A percentile compares a stretch with the other conserved stretches of the same genome.
phyloP scores from a whole-genome alignment of 108 stramenopile genomes.

The Nannochloropsis salina region DNA sequence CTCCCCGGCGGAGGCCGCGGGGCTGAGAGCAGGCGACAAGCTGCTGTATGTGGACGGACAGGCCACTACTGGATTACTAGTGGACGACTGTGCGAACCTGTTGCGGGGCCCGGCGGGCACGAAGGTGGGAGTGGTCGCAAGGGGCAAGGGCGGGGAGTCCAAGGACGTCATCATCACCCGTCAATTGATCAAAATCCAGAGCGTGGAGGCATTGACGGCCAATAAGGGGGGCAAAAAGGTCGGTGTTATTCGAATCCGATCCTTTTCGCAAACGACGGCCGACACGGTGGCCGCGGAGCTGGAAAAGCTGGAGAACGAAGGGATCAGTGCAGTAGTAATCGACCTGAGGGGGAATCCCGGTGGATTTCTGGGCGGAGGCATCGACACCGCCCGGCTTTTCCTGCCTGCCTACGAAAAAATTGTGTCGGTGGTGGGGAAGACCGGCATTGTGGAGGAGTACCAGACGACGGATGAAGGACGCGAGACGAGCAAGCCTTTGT shows the following conservation, averaged over 20 bases:
- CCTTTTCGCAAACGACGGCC: conserved; percentile 76
- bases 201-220: conserved; percentile 55
- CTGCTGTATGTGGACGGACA: conserved; percentile 43
- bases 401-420: conserved; percentile 65
- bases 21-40: conserved; percentile 44
- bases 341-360: conserved; percentile 89
- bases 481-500: conserved; percentile 44
- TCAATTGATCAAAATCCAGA: conserved; percentile 72
- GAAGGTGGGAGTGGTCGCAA: conserved; percentile 52
- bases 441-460: conserved; percentile 65
- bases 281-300: conserved; percentile 65
- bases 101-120: conserved; percentile 45
- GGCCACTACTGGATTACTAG: conserved; percentile 27
- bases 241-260: conserved; percentile 62
- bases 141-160: conserved; percentile 63
- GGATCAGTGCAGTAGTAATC: conserved; percentile 67
- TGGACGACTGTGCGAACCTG: conserved; percentile 41
- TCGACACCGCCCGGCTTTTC: conserved; percentile 83
- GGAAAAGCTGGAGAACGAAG: conserved; percentile 65
- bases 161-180: conserved; percentile 74
- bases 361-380: conserved; percentile 83
- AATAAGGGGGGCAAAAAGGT: conserved; percentile 41
- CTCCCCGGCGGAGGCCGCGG: conserved; percentile 44
- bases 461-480: conserved; percentile 61
- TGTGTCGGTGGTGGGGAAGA: conserved; percentile 73